Base-by-base conservation (phyloP, 805 yeast genomes). In the Yueomyces sp. region DNA sequence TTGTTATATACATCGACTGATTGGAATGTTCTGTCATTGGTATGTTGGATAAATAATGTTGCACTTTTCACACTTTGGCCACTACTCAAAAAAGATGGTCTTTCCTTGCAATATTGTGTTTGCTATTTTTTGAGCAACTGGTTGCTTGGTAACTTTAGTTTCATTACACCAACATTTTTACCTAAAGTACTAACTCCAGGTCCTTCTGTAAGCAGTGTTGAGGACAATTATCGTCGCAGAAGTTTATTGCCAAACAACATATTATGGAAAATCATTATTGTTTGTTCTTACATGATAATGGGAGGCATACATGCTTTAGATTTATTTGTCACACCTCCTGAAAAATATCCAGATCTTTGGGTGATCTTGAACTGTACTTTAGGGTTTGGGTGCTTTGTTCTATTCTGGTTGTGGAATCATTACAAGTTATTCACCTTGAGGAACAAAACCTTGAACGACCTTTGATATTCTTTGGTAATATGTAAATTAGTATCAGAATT, bases 51-150 rank as follows among this genome's bases (percentile, higher is more conserved):
- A 47, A 79, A 79, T 52, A 92, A 90, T 57, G 71, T 86, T 9
- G 83, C 90, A 0, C 65, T 81, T 32, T 92, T 88, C 61, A 85
- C 95, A 41, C 65, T 92, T 66, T 87, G 83, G 76, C 98, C 99
- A 0, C 65, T 90, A 40, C 66, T 92, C 50, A 76, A 77, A 51
- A 79, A 78, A 49, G 97, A 92, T 54, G 78, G 77, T 1, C 67
- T 92, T 29, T 61, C 59, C 1, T 65, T 88, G 47, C 98, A 92
- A 59, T 88, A 84, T 60, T 61, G 69, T 44, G 77, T 77, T 6
- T 60, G 79, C 42, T 64, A 76, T 26, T 57, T 77, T 2, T 56
- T 85, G 52, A 79, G 85, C 56, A 86, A 85, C 57, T 86, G 94
- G 92, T 63, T 86, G 31, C 68, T 82, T 57, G 85, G 87, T 19